Conservation (phyloP, 2,329 filamentous ascomycete species). For the Berkeleyomyces rouxiae region DNA sequence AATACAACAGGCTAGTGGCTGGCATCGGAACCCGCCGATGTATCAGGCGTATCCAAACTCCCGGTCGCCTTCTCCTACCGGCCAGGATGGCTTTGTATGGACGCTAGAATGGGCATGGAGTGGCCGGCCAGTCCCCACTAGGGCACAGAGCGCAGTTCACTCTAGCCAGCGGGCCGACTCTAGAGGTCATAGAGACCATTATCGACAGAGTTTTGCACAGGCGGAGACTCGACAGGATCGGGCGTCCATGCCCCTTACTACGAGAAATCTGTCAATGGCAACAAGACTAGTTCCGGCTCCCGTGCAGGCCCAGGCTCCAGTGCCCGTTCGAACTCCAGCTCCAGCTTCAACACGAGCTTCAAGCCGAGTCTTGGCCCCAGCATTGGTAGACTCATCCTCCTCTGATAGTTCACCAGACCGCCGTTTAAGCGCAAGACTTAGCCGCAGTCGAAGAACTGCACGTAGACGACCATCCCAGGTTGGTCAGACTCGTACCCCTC, state of each 20-base stretch:
- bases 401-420: not conserved
- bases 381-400: not conserved
- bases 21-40: not conserved
- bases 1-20: not conserved
- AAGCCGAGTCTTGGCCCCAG: not conserved
- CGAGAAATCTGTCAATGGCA: not conserved
- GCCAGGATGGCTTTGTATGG: not conserved
- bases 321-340: not conserved
- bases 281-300: not conserved
- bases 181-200: not conserved
- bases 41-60: not conserved
- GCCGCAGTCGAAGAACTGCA: not conserved
- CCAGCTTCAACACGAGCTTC: not conserved
- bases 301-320: no score
- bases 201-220: not conserved
- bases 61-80: not conserved
- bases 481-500: not conserved
- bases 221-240: not conserved
- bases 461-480: not conserved
- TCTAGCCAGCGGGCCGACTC: not conserved
- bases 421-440: not conserved
- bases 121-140: not conserved
- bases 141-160: not conserved
- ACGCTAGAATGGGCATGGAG: not conserved
- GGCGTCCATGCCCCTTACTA: not conserved